Evolutionary conservation across 257 asterid genomes (phyloP), one percentile per base, ranked within the genome.

Genomic region (Perilla frutescens): DNA sequence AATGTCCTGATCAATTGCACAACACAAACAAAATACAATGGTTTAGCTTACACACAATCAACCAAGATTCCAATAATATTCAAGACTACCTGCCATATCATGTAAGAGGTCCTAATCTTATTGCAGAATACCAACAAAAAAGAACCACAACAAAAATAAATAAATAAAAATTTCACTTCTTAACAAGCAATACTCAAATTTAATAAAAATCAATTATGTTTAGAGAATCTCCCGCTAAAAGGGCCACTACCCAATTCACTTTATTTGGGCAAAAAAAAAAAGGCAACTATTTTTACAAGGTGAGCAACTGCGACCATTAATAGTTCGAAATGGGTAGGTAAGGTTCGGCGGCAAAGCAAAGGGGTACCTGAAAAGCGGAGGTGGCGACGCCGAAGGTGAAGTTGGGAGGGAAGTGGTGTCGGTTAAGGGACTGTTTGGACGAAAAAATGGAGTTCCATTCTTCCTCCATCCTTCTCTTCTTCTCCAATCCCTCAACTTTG

Each of bases 351-450:
- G 26, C 13, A 34, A 68, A 61, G 43, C 5, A 55, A 59, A n/a
- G 4, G 13, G 36, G 12, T 48, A 85, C 86, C 90, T 83, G 90
- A 54, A 64, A 86, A 72, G 90, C 88, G 37, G 88, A 81, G 74
- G 90, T 86, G 72, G 90, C 90, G 41, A 70, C 86, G 70, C 90
- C 90, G 56, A 86, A 86, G 31, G 77, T 20, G 80, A 83, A 83
- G 62, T 72, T 34, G 36, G 80, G 56, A 50, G 86, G 86, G 70
- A 86, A 86, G 37, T 81, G 81, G 43, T 44, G 50, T 61, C 82
- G 71, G 58, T 76, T 77, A 70, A 86, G 73, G 6, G 81, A 29
- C n/a, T 66, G 77, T 50, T 86, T 81, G 72, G 86, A 73, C 51
- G 76, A 51, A 73, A 68, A 74, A 49, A 83, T 79, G 34, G 75